phyloP scores from a whole-genome alignment of 352 stramenopile genomes.

The Phytophthora palmivora region DNA sequence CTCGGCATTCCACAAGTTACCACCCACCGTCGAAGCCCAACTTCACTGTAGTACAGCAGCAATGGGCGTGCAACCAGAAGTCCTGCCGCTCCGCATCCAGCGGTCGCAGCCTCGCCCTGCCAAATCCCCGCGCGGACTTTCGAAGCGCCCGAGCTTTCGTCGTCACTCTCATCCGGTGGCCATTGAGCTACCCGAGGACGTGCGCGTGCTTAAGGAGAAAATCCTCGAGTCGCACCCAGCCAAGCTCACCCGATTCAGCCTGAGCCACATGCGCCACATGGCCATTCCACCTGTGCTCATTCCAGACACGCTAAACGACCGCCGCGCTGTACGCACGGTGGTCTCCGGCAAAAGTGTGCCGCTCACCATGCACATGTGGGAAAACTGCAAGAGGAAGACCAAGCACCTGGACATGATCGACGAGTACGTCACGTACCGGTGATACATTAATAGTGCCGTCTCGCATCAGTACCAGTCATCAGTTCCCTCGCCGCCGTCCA shows the following conservation, averaged over 20 bases:
- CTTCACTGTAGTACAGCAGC: slow-evolving; percentile 11
- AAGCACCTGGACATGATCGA: slow-evolving; percentile 58
- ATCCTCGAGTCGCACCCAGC: slow-evolving; percentile 51
- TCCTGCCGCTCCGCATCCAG: slow-evolving; percentile 28
- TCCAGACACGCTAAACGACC: slow-evolving; percentile 44
- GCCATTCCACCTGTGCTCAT: slow-evolving; percentile 59
- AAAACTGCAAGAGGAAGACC: slow-evolving; percentile 46
- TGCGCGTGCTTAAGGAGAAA: slow-evolving; percentile 51
- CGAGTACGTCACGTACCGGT: slow-evolving; percentile 55
- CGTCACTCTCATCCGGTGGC: slow-evolving; percentile 20
- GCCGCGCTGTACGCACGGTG: slow-evolving; percentile 40
- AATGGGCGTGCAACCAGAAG: slow-evolving; percentile 40
- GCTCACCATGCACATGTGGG: slow-evolving; percentile 58
- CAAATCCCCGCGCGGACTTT: slow-evolving; percentile 35
- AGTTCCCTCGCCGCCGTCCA: slow-evolving; percentile 18
- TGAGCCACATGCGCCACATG: slow-evolving; percentile 56
- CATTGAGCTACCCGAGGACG: slow-evolving; percentile 46
- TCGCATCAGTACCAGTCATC: slow-evolving; percentile 4
- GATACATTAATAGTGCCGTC: too few species aligned
- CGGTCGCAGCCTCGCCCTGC: slow-evolving; percentile 25
- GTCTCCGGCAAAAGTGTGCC: slow-evolving; percentile 58
- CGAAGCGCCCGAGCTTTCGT: slow-evolving; percentile 35
- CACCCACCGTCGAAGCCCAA: slow-evolving; percentile 1
- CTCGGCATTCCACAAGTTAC: slow-evolving; percentile 37
- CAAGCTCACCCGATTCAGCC: slow-evolving; percentile 60